A percentile compares a stretch with the other conserved stretches of the same genome.
These are phyloP conservation scores for Aureobasidium sp. DNA, from an alignment of 2,329 filamentous ascomycete genomes.

Conservation along the genomic window DNA sequence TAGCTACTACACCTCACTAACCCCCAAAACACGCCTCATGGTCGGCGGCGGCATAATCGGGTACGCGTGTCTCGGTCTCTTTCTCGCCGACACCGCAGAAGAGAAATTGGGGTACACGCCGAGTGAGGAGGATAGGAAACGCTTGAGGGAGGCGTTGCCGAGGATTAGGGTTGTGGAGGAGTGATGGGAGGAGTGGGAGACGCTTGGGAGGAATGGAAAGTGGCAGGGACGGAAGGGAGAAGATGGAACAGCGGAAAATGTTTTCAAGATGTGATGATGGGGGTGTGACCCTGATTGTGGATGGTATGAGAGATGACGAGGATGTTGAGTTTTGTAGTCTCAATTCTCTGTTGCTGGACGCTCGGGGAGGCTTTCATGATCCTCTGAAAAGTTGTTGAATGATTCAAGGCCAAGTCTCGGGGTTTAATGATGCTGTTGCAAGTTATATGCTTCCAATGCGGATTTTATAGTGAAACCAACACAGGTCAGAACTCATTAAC, in stretches of 20 bases:
- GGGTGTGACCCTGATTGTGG: background rate
- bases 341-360: background rate
- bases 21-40: constrained; percentile 59
- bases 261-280: background rate
- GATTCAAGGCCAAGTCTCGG: too few relatives aligned
- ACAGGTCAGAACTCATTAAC: too few relatives aligned
- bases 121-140: constrained; percentile 62
- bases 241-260: background rate
- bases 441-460: too few relatives aligned
- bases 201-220: too few relatives aligned
- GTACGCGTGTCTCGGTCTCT: constrained; percentile 68
- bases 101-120: constrained; percentile 63
- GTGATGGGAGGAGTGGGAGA: background rate
- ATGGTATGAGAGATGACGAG: background rate
- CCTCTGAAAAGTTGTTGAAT: too few relatives aligned
- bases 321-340: background rate
- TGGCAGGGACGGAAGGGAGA: too few relatives aligned
- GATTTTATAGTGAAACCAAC: too few relatives aligned
- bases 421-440: too few relatives aligned
- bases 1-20: constrained; percentile 55
- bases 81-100: constrained; percentile 63
- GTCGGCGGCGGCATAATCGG: constrained; percentile 67
- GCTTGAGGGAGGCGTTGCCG: constrained; percentile 53
- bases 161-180: constrained; percentile 52
- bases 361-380: too few relatives aligned